Evolutionary conservation across 805 yeast species (phyloP).

Genomic region (Barnettozyma wickerhamii): DNA sequence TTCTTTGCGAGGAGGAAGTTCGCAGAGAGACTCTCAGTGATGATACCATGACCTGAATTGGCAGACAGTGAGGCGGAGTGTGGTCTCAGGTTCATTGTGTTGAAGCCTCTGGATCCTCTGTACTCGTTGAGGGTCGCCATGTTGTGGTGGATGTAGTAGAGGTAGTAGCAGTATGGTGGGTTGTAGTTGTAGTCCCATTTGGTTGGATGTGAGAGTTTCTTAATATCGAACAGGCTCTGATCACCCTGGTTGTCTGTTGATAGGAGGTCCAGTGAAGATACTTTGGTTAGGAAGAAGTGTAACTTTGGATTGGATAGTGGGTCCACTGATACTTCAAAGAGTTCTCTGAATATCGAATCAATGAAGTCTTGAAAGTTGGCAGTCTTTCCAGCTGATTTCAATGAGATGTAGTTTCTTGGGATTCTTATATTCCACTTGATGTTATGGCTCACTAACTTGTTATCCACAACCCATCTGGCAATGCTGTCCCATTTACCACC

Average conservation of each 20-base stretch:
- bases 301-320: constrained; percentile 24
- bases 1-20: constrained; percentile 21
- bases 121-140: constrained; percentile 20
- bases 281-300: constrained; percentile 29
- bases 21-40: constrained; percentile 23
- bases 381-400: constrained; percentile 21
- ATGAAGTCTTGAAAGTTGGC: constrained; percentile 29
- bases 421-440: constrained; percentile 36
- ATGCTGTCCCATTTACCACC: constrained; percentile 28
- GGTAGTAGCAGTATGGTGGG: constrained; percentile 36
- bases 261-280: constrained; percentile 31
- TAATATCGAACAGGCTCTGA: constrained; percentile 18
- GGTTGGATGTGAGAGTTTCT: constrained; percentile 22
- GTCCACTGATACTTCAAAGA: constrained; percentile 26
- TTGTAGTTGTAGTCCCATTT: constrained; percentile 32
- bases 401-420: constrained; percentile 27
- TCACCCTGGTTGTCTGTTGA: constrained; percentile 23
- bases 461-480: constrained; percentile 31
- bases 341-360: constrained; percentile 29
- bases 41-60: constrained; percentile 23
- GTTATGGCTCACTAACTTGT: constrained; percentile 35
- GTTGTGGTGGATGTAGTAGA: constrained; percentile 30
- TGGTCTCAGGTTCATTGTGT: constrained; percentile 20
- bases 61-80: constrained; percentile 22
- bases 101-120: constrained; percentile 15